A percentile compares a stretch with the other conserved stretches of the same genome.
Evolutionary conservation across 2,329 filamentous ascomycete genomes (phyloP).

Genomic region (Ambrosiella cleistominuta): DNA sequence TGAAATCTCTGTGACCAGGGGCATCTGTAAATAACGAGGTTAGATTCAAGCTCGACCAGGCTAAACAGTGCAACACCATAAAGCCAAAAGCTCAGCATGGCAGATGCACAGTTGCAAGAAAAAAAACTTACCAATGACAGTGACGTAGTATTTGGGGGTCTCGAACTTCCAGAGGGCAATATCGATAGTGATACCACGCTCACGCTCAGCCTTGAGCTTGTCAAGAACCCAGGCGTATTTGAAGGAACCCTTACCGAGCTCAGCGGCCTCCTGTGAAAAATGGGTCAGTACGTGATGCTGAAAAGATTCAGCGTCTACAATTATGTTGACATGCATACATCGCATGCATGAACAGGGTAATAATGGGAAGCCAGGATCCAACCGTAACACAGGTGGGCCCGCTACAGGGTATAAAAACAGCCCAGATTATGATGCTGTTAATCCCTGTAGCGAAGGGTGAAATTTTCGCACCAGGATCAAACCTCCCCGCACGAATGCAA

Average conservation of each 20-base stretch:
- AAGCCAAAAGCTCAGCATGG: neutral
- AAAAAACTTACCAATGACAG: conserved; percentile 65
- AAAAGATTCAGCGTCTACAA: neutral
- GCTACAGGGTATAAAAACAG: neutral
- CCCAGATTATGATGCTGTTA: conserved; percentile 10
- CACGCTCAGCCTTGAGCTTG: conserved; percentile 99
- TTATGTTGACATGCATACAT: neutral
- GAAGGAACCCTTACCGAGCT: conserved; percentile 99
- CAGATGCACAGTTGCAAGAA: neutral
- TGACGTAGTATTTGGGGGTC: conserved; percentile 94
- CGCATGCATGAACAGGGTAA: conserved; percentile 2
- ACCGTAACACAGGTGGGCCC: neutral
- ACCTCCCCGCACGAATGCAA: neutral
- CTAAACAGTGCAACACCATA: neutral
- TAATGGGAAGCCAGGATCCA: neutral
- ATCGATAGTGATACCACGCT: conserved; percentile 99
- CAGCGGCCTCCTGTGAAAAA: conserved; percentile 69
- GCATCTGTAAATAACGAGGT: conserved; percentile 44
- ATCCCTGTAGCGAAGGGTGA: conserved; percentile 14
- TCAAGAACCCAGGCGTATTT: conserved; percentile 99
- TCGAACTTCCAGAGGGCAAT: conserved; percentile 99
- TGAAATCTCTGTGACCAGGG: conserved; percentile 99
- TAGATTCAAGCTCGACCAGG: conserved; percentile 9
- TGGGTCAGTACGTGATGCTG: conserved; percentile 13
- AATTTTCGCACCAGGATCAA: neutral